Evolutionary conservation across 257 asterid species (phyloP).

Genomic region (Gynochthodes officinalis): DNA sequence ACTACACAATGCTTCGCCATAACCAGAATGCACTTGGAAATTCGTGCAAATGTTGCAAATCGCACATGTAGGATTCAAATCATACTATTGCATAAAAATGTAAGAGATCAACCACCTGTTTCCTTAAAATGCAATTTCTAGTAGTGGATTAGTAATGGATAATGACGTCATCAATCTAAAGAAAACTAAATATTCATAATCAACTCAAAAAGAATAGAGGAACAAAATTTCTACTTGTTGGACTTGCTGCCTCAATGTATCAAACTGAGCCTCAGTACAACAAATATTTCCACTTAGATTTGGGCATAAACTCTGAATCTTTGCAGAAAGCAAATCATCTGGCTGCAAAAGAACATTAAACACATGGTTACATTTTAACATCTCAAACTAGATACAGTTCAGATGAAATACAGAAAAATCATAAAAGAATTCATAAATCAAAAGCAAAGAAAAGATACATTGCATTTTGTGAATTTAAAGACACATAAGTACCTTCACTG

Average conservation of each 20-base stretch:
- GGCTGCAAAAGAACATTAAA: constrained; percentile 48
- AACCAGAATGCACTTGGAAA: not conserved
- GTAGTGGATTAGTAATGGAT: not conserved
- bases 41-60: not conserved
- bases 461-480: not conserved
- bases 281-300: constrained; percentile 79
- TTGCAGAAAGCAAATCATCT: constrained; percentile 65
- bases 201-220: not conserved
- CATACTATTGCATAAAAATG: not conserved
- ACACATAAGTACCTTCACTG: constrained; percentile 52
- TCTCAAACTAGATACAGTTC: constrained; percentile 6
- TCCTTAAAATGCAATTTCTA: not conserved
- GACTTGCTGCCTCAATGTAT: constrained; percentile 73
- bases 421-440: not conserved
- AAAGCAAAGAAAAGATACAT: not conserved
- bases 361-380: not conserved
- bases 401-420: not conserved
- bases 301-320: constrained; percentile 91
- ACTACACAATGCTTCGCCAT: not conserved
- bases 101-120: not conserved
- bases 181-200: not conserved
- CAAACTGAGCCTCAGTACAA: constrained; percentile 79
- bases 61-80: not conserved
- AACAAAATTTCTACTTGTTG: constrained; percentile 59
- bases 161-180: not conserved